A percentile compares a stretch with the other conserved stretches of the same genome.
Evolutionary conservation across 106 monocot genomes (phyloP).

Genomic region (Cymbidium sinense): DNA sequence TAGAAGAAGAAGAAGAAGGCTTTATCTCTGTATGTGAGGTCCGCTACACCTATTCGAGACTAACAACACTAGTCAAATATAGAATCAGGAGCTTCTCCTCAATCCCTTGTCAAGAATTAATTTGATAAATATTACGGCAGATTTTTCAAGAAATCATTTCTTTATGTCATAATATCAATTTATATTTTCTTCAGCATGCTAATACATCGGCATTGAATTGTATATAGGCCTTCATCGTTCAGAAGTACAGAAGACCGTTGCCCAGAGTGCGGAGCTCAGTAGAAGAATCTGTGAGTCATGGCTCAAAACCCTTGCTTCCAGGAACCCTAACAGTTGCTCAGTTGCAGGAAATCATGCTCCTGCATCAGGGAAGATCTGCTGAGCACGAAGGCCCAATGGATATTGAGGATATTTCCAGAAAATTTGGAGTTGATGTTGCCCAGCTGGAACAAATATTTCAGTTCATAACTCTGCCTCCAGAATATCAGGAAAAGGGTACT

Average conservation of each 20-base stretch:
- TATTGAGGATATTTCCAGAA: constrained; percentile 11
- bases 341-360: constrained; percentile 21
- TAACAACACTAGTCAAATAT: too few species aligned
- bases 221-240: constrained; percentile 18
- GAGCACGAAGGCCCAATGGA: constrained; percentile 12
- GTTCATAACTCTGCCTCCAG: constrained; percentile 20
- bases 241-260: constrained; percentile 23
- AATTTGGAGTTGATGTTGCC: constrained; percentile 12
- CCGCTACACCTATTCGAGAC: too few species aligned
- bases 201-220: too few species aligned
- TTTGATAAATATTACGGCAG: too few species aligned
- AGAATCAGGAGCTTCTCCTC: too few species aligned
- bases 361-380: constrained; percentile 23
- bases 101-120: too few species aligned
- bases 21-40: too few species aligned
- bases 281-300: not conserved
- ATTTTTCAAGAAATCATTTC: too few species aligned
- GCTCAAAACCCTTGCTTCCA: constrained; percentile 1
- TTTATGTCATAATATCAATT: too few species aligned
- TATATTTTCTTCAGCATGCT: not conserved
- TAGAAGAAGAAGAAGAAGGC: too few species aligned
- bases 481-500: not conserved
- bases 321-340: constrained; percentile 23
- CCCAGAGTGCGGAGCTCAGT: constrained; percentile 21
- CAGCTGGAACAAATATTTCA: constrained; percentile 14